Evolutionary conservation across 75 land plant genomes (phyloP).

Genomic region (Sequoia sempervirens): DNA sequence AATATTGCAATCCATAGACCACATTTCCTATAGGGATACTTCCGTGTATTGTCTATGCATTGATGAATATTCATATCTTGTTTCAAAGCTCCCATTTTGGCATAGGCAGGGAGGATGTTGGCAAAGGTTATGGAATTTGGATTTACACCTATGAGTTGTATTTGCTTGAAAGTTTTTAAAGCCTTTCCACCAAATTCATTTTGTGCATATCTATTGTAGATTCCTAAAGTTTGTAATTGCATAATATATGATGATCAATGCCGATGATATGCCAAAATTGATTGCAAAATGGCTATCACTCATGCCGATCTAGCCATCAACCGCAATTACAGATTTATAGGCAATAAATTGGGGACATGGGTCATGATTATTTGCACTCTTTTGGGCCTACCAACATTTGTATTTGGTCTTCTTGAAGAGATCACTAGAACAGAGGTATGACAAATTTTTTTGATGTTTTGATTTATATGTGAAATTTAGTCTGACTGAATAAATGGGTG

Average conservation of each 20-base stretch:
- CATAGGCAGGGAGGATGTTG: no score
- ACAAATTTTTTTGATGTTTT: neutral
- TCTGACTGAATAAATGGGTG: neutral
- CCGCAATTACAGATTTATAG: conserved; percentile 15
- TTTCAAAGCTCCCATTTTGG: no score
- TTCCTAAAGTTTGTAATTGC: no score
- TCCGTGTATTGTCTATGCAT: no score
- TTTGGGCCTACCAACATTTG: conserved; percentile 51
- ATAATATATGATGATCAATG: neutral
- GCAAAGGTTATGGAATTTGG: no score
- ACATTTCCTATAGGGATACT: no score
- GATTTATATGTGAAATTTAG: neutral
- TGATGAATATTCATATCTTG: no score
- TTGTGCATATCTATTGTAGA: no score
- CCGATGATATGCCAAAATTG: neutral
- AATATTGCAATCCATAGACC: no score
- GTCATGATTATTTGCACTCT: conserved; percentile 32
- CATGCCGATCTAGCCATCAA: conserved; percentile 43
- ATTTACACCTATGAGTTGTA: no score
- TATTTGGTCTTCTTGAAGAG: conserved; percentile 53
- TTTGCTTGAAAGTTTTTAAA: no score
- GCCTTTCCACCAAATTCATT: no score
- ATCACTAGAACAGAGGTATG: conserved; percentile 13
- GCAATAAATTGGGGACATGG: conserved; percentile 27
- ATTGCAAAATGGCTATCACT: conserved; percentile 39